Evolutionary conservation across 192 early-diverging fungal genomes (phyloP).

Genomic region (Spinellus fusiger): DNA sequence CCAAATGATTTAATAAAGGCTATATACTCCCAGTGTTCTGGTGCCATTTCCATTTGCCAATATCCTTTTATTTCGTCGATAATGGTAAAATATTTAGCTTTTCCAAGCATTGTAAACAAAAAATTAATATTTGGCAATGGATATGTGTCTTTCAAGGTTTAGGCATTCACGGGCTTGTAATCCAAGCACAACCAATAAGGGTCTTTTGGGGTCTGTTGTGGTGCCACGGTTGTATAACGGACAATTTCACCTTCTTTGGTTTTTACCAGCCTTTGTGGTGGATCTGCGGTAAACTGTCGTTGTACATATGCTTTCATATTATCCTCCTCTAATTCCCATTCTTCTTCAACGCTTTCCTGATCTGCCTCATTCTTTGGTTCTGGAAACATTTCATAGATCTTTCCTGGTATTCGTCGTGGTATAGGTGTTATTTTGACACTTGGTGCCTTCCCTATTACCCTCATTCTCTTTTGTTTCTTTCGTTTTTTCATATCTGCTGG

Average conservation of each 20-base stretch:
- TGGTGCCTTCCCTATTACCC: neutral
- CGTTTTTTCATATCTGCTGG: conserved; percentile 1
- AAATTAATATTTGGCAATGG: conserved; percentile 46
- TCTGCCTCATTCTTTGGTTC: neutral
- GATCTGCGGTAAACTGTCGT: neutral
- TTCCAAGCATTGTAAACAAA: conserved; percentile 22
- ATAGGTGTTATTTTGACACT: neutral
- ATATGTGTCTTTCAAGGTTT: conserved; percentile 39
- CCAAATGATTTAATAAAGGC: conserved; percentile 14
- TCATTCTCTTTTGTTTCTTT: neutral
- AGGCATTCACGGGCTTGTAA: conserved; percentile 29
- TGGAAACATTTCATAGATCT: neutral
- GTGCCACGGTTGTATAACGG: neutral
- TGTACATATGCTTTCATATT: neutral
- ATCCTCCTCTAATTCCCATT: neutral
- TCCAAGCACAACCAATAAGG: neutral
- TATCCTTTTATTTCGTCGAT: conserved; percentile 33
- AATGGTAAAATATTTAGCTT: conserved; percentile 27
- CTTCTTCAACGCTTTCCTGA: neutral
- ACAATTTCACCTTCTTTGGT: neutral
- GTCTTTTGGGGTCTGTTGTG: neutral
- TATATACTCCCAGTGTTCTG: neutral
- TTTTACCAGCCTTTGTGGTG: neutral
- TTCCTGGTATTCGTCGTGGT: neutral
- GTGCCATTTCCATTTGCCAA: conserved; percentile 25